Evolutionary conservation across 306 rosid genomes (phyloP), one percentile per base, ranked within the genome.

Genomic region (Citrullus mucosospermus): DNA sequence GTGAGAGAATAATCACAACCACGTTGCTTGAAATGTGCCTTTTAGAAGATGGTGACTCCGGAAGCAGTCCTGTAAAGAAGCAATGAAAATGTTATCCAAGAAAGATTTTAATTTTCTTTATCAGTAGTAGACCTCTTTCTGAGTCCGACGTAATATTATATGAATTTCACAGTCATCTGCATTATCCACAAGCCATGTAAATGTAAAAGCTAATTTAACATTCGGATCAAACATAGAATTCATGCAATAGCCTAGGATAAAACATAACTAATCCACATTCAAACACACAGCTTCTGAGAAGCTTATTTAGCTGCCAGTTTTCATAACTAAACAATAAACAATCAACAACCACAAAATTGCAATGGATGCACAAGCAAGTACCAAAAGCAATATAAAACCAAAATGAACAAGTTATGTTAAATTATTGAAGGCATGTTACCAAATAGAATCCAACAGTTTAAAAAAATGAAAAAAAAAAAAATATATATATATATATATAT

Each of bases 21-120:
- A 71, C 87, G 82, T 89, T 95, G 88, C 84, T 88, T 3, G 92
- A 84, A 81, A 88, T 58, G 75, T 83, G 96, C 51, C 75, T 87
- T 86, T 85, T 91, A 55, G 96, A 88, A 80, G 89, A 85, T 51
- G 36, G 60, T 32, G 85, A 71, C 65, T 41, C 85, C 80, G 76
- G 73, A 81, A 75, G 81, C 78, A 81, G 55, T 90, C 97, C 99
- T 95, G 92, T 84, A 16, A 82, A 43, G 81, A 65, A 82, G 84
- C 69, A 82, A 80, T 83, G 75, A 54, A 78, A 72, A 79, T 48
- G 67, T 51, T 78, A 48, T 60, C 59, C 61, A 77, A 78, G 34
- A 67, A 79, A 75, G 74, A 82, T 77, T 78, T 72, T 78, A 56
- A 28, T 61, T 55, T 56, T 13, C 57, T 62, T 74, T 53, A 30